These are phyloP conservation scores for Gymnopus androsaceus DNA, from an alignment of 1,284 basidiomycete genomes.

Conservation along the genomic window DNA sequence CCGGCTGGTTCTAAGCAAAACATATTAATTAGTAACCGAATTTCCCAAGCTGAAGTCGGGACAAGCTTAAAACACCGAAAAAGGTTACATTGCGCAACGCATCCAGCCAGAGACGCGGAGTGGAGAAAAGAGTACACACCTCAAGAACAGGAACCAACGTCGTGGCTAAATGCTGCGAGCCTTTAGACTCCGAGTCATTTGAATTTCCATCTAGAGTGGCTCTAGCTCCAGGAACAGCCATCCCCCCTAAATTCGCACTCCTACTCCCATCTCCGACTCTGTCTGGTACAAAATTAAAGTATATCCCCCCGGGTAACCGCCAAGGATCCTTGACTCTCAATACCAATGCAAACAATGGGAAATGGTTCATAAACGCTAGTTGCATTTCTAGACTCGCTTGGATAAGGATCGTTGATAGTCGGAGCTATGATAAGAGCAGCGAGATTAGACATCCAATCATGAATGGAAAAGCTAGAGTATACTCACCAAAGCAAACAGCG, in stretches of 20 bases:
- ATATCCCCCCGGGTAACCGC: conserved; percentile 64
- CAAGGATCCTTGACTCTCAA: conserved; percentile 84
- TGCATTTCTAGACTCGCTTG: conserved; percentile 66
- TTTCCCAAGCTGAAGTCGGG: too few species aligned
- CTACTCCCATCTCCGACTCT: background rate
- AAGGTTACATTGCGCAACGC: too few species aligned
- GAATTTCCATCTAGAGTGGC: too few species aligned
- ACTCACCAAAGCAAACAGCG: conserved; percentile 76
- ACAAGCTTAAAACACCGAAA: too few species aligned
- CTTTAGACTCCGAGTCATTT: conserved; percentile 3
- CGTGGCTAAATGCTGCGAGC: background rate
- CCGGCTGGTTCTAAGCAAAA: conserved; percentile 42
- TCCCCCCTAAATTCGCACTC: background rate
- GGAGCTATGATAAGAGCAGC: conserved; percentile 46
- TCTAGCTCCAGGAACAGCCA: background rate
- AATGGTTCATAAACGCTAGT: conserved; percentile 83
- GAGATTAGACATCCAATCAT: background rate
- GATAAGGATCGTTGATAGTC: conserved; percentile 57
- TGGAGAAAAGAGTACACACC: background rate
- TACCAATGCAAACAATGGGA: conserved; percentile 89
- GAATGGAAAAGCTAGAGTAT: conserved; percentile 12
- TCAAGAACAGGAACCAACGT: background rate
- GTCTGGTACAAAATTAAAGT: conserved; percentile 25
- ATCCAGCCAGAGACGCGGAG: background rate
- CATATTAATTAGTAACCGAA: background rate